Base-by-base conservation (phyloP, 768 basidiomycete genomes). In the Agrocybe chaxingu region DNA sequence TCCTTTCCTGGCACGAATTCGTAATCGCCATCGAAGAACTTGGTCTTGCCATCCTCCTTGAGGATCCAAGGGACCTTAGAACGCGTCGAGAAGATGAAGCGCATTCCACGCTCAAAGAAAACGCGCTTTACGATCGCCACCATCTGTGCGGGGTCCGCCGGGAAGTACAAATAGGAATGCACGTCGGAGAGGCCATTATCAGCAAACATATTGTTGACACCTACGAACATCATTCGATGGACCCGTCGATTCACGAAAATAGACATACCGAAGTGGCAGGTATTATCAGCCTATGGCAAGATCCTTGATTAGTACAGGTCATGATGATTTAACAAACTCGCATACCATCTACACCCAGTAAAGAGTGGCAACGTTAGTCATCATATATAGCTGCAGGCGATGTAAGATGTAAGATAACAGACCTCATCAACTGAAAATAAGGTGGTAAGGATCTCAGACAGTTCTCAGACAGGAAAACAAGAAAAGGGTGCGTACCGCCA, bases 41-140 rank as follows among this genome's bases (percentile, higher is more conserved):
- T 78, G 37, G 78, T 74, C 58, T 78, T 67, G 8, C 89, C 84
- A 58, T 92, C 83, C 59, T 83, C 84, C 61, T 86, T 78, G 54
- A 92, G 80, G 64, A 94, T 85, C 70, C 81, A 92, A 24, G 92
- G 92, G 3, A 93, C 88, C 68, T 94, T 94, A 31, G 92, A 82
- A 37, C 92, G 87, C 4, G 92, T 93, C 4, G 89, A 92, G 71
- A 93, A 93, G 59, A 94, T 71, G 67, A 93, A 93, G 51, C 92
- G 86, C 9, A 93, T 38, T 16, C 92, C 91, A 37, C 79, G 80
- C 52, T 91, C 79, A 68, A 92, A 92, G 76, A 94, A 92, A 29
- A 92, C 87, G 13, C 76, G 76, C 56, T 85, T 69, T 59, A 94
- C 74, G 61, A 92, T 69, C 31, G 87, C 87, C 42, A 77, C 63